A percentile compares a stretch with the other conserved stretches of the same genome.
These are phyloP conservation scores for Pyronema omphalodes DNA, from an alignment of 495 filamentous ascomycete species.

Conservation along the genomic window DNA sequence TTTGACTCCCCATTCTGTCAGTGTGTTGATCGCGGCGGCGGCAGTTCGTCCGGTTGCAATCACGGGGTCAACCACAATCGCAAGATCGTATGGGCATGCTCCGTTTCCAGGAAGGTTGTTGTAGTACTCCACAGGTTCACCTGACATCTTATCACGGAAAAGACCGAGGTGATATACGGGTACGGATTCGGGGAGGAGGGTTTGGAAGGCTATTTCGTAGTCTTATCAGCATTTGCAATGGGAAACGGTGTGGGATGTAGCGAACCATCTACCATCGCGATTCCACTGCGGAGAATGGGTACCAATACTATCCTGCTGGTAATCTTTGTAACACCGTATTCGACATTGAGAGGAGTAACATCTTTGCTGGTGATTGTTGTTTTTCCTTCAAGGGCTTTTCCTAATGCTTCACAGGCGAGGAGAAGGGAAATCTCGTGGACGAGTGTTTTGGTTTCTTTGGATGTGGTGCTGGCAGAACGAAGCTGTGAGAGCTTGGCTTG, in stretches of 20 bases:
- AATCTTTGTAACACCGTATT: slow-evolving; percentile 43
- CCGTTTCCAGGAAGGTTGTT: slow-evolving; percentile 51
- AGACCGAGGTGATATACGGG: slow-evolving; percentile 87
- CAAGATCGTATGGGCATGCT: slow-evolving; percentile 36
- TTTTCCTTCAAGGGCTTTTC: slow-evolving; percentile 34
- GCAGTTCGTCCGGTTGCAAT: slow-evolving; percentile 87
- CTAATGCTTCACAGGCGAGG: slow-evolving; percentile 64
- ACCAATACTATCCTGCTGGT: slow-evolving; percentile 52
- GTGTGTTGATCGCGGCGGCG: slow-evolving; percentile 70
- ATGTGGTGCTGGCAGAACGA: slow-evolving; percentile 47
- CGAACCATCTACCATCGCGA: slow-evolving; percentile 70
- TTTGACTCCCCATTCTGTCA: slow-evolving; percentile 77
- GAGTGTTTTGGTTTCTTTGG: slow-evolving; percentile 59
- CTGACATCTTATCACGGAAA: slow-evolving; percentile 67
- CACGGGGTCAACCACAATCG: slow-evolving; percentile 76
- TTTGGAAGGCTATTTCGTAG: slow-evolving; percentile 44
- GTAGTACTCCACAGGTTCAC: slow-evolving; percentile 92
- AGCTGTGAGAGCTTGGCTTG: slow-evolving; percentile 78
- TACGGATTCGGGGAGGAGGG: slow-evolving; percentile 60
- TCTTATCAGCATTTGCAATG: neutral
- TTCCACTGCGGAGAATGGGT: slow-evolving; percentile 74
- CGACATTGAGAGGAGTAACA: slow-evolving; percentile 52
- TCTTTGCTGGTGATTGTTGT: slow-evolving; percentile 31
- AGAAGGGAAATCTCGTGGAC: slow-evolving; percentile 75
- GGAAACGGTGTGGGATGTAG: slow-evolving; percentile 3